Conservation (phyloP, 495 filamentous ascomycete genomes). For the Paragyromitra xinjiangensis region DNA sequence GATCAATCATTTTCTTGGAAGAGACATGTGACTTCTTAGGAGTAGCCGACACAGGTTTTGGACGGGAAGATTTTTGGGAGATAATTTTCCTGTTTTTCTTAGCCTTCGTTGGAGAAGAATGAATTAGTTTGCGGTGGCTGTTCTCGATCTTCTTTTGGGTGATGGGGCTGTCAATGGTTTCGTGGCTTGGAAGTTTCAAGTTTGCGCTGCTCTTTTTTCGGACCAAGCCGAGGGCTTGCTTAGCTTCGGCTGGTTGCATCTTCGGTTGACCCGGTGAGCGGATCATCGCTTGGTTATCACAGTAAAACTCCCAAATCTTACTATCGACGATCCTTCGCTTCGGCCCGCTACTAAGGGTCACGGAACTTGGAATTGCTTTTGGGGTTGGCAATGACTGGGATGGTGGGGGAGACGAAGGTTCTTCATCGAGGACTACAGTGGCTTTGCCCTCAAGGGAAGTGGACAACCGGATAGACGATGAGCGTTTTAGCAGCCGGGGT, state of each 20-base stretch:
- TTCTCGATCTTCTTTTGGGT: conserved; percentile 9
- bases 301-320: conserved; percentile 57
- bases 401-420: conserved; percentile 34
- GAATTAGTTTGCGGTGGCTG: conserved; percentile 7
- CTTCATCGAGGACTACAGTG: conserved; percentile 53
- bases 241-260: conserved; percentile 51
- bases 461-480: conserved; percentile 54
- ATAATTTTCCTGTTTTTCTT: conserved; percentile 48
- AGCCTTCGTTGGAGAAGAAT: conserved; percentile 47
- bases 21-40: conserved; percentile 2
- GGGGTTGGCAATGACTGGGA: conserved; percentile 31
- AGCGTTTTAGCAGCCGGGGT: conserved; percentile 49
- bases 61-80: conserved; percentile 35
- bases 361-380: conserved; percentile 33
- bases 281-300: conserved; percentile 56
- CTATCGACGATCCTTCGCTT: conserved; percentile 50
- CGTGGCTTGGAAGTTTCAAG: conserved; percentile 22
- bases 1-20: background rate
- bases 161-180: conserved; percentile 10
- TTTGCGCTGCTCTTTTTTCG: conserved; percentile 31
- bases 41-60: conserved; percentile 28
- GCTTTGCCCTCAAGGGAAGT: conserved; percentile 57
- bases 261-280: conserved; percentile 43
- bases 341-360: conserved; percentile 32
- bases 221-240: conserved; percentile 51